Conservation (phyloP, 768 basidiomycete genomes). For the Tylopilus vinaceipallidus region DNA sequence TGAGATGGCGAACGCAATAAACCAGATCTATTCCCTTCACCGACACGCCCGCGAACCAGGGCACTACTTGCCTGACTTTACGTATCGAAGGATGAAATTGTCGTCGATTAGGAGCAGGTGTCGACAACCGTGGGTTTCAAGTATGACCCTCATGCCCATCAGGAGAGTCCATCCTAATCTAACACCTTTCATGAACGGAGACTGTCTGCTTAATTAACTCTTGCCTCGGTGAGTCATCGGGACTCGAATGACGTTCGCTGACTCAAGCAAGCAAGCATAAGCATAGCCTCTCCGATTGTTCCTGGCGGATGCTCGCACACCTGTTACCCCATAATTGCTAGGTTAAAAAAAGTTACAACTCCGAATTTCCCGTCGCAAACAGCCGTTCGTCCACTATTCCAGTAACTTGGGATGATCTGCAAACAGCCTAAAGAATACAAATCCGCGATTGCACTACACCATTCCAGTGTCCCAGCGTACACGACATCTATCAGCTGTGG, state of each 20-base stretch:
- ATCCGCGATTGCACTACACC: constrained; percentile 13
- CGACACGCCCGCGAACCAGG: background rate
- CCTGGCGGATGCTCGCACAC: constrained; percentile 5
- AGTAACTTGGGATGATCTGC: constrained; percentile 16
- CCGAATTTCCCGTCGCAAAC: constrained; percentile 15
- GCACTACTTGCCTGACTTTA: background rate
- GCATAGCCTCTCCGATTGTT: constrained; percentile 3
- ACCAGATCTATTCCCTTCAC: background rate
- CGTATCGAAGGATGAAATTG: background rate
- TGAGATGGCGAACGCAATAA: background rate
- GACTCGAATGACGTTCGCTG: constrained; percentile 13
- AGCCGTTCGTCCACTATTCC: constrained; percentile 5
- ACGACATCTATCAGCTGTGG: constrained; percentile 16
- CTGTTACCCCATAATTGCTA: constrained; percentile 17
- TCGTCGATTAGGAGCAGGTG: background rate
- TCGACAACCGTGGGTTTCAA: constrained; percentile 14
- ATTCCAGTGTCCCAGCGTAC: constrained; percentile 22
- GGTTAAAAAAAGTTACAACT: constrained; percentile 13
- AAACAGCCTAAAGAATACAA: constrained; percentile 24
- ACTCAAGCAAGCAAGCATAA: background rate
- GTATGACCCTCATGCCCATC: background rate
- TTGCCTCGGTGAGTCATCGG: constrained; percentile 18
- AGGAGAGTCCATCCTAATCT: background rate
- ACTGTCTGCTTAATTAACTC: constrained; percentile 1
- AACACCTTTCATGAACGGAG: constrained; percentile 8